These are phyloP conservation scores for Exserohilum rostratum DNA, from an alignment of 2,329 filamentous ascomycete species.

Conservation along the genomic window DNA sequence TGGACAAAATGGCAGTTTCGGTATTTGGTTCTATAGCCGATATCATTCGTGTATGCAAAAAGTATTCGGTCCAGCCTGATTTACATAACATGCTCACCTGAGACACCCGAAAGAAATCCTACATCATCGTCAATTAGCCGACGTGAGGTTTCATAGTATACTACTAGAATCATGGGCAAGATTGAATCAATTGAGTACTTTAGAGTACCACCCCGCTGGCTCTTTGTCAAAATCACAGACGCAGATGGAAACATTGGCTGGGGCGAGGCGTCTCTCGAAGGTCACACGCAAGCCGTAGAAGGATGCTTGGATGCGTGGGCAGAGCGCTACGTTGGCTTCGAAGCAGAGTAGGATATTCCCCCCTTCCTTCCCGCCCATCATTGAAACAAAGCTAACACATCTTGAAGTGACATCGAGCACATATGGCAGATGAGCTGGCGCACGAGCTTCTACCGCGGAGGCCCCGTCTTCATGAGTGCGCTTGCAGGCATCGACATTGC, in stretches of 20 bases:
- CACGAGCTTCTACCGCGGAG: constrained; percentile 74
- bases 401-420: constrained; percentile 74
- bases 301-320: constrained; percentile 73
- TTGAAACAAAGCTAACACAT: background rate
- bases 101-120: too few species aligned
- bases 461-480: constrained; percentile 80
- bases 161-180: constrained; percentile 63
- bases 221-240: constrained; percentile 78
- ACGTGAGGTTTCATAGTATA: too few species aligned
- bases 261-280: constrained; percentile 77
- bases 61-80: too few species aligned
- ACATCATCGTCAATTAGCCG: too few species aligned
- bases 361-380: too few species aligned
- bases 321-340: constrained; percentile 66
- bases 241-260: constrained; percentile 69
- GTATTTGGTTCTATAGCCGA: too few species aligned
- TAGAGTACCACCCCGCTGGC: constrained; percentile 74
- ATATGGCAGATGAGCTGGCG: constrained; percentile 79
- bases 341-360: constrained; percentile 66
- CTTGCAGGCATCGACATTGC: constrained; percentile 80
- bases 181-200: constrained; percentile 75
- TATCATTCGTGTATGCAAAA: too few species aligned
- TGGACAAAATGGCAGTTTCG: background rate
- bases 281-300: constrained; percentile 75
- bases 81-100: too few species aligned